phyloP scores from a whole-genome alignment of 352 stramenopile genomes.

The Pythium sukuiense region DNA sequence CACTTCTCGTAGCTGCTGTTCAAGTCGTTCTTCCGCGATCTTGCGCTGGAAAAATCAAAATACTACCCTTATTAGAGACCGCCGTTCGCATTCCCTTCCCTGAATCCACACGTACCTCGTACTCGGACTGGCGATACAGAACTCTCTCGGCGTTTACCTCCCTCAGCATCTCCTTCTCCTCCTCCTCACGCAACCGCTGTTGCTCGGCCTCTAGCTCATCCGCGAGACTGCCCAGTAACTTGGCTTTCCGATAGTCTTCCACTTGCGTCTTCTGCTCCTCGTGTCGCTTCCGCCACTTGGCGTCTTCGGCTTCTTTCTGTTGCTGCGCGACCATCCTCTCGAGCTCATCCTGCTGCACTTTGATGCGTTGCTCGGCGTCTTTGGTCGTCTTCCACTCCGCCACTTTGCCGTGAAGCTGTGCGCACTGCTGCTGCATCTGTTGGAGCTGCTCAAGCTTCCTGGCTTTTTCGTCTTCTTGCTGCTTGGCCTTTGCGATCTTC shows the following conservation, averaged over 20 bases:
- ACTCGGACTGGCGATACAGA: slow-evolving; percentile 52
- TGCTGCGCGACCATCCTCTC: slow-evolving; percentile 42
- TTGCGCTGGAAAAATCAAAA: slow-evolving; percentile 40
- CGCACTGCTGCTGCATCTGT: slow-evolving; percentile 42
- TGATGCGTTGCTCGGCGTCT: slow-evolving; percentile 58
- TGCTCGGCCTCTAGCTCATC: slow-evolving; percentile 39
- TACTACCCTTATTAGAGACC: not conserved
- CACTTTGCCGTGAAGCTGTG: slow-evolving; percentile 43
- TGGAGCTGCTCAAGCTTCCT: slow-evolving; percentile 36
- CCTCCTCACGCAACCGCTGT: slow-evolving; percentile 34
- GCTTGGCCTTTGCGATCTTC: slow-evolving; percentile 30
- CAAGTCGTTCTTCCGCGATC: slow-evolving; percentile 38
- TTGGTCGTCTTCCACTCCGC: slow-evolving; percentile 50
- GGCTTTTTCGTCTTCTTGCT: slow-evolving; percentile 32
- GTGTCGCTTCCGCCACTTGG: slow-evolving; percentile 41
- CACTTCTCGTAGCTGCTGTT: slow-evolving; percentile 30
- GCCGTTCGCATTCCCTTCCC: not conserved
- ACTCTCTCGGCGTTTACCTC: slow-evolving; percentile 67
- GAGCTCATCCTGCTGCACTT: slow-evolving; percentile 54
- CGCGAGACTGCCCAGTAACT: slow-evolving; percentile 44
- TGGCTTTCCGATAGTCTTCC: slow-evolving; percentile 51
- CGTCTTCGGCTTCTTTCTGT: slow-evolving; percentile 40
- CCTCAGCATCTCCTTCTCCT: slow-evolving; percentile 36
- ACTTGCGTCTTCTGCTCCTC: slow-evolving; percentile 52
- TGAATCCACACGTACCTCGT: slow-evolving; percentile 39